Evolutionary conservation across 768 basidiomycete genomes (phyloP).

Genomic region (Dentipellis fragilis): DNA sequence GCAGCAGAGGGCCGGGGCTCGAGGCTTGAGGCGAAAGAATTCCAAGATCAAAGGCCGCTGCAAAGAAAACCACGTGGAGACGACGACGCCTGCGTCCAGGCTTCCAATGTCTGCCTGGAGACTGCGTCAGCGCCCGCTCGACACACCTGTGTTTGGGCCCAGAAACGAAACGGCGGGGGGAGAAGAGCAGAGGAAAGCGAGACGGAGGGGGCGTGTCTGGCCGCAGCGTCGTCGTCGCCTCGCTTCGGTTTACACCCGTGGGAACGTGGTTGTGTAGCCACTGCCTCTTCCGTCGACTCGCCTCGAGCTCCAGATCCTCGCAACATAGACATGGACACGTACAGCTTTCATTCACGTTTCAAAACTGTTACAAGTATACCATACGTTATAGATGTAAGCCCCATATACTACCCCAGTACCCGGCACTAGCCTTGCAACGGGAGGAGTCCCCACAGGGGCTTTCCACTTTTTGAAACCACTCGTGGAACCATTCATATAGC

Average conservation of each 20-base stretch:
- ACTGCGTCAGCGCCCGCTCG: no score
- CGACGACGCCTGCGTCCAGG: neutral
- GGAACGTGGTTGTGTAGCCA: neutral
- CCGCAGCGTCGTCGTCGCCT: neutral
- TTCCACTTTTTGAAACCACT: slow-evolving; percentile 22
- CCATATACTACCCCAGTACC: slow-evolving; percentile 74
- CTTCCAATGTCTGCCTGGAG: no score
- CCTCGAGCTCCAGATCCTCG: neutral
- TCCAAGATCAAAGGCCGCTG: neutral
- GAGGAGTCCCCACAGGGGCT: slow-evolving; percentile 77
- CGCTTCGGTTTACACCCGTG: neutral
- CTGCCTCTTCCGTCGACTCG: neutral
- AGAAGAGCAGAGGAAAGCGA: neutral
- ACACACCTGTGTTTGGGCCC: neutral
- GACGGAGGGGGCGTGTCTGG: neutral
- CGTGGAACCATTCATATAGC: slow-evolving; percentile 39
- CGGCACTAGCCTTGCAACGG: slow-evolving; percentile 69
- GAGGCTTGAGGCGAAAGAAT: neutral
- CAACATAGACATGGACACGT: neutral
- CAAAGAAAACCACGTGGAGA: neutral
- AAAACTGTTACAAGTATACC: neutral
- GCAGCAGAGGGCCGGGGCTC: neutral
- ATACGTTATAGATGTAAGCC: slow-evolving; percentile 42
- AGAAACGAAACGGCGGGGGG: neutral
- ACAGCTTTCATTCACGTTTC: neutral